A percentile compares a stretch with the other conserved stretches of the same genome.
Evolutionary conservation across 148 eudicot genomes (phyloP).

Genomic region (Euryodendron excelsum): DNA sequence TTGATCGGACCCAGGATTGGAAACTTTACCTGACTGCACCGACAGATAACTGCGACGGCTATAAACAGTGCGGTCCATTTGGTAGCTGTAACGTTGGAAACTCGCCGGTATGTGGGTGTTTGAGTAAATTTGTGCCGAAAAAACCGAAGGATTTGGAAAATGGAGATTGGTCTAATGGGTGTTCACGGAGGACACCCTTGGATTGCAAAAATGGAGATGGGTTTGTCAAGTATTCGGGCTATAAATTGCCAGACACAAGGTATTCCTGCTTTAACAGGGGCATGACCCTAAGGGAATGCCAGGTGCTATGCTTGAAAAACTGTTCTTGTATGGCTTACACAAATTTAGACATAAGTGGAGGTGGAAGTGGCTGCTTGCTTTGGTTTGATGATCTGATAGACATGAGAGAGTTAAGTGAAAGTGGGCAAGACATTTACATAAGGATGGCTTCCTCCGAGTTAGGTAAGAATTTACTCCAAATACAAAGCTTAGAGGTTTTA

Average conservation of each 20-base stretch:
- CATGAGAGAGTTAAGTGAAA: constrained; percentile 1
- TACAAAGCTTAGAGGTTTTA: too few species aligned
- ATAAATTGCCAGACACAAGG: neutral
- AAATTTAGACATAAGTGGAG: neutral
- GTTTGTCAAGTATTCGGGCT: neutral
- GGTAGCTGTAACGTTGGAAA: constrained; percentile 18
- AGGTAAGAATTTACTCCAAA: too few species aligned
- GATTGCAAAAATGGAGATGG: constrained; percentile 12
- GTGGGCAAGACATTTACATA: constrained; percentile 29
- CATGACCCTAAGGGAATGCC: neutral
- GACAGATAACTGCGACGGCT: neutral
- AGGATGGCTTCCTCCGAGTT: constrained; percentile 29
- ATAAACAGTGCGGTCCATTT: neutral
- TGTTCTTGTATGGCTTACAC: neutral
- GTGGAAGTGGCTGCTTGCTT: constrained; percentile 18
- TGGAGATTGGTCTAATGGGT: constrained; percentile 25
- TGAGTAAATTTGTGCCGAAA: constrained; percentile 22
- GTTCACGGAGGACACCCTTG: constrained; percentile 12
- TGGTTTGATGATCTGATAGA: constrained; percentile 26
- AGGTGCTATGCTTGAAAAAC: neutral
- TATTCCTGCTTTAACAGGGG: neutral
- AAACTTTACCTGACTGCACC: neutral
- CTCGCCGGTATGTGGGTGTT: constrained; percentile 21
- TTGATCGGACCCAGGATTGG: neutral
- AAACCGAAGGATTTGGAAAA: constrained; percentile 11